Conservation (phyloP, 371 early-diverging fungal genomes). For the Parasitella parasitica region DNA sequence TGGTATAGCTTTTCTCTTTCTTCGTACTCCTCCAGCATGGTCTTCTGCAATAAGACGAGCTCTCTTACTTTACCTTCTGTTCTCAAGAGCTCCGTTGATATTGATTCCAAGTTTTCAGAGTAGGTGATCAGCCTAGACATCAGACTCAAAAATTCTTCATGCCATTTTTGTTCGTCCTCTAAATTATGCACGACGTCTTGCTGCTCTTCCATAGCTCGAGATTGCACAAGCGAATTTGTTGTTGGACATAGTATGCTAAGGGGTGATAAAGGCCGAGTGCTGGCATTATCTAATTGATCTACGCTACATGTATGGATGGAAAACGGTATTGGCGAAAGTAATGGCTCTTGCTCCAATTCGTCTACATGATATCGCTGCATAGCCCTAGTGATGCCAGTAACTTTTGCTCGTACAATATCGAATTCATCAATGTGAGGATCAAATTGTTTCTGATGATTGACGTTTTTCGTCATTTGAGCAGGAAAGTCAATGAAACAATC, state of each 20-base stretch:
- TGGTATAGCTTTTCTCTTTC: slow-evolving; percentile 21
- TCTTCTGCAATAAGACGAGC: slow-evolving; percentile 11
- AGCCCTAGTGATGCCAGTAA: slow-evolving; percentile 13
- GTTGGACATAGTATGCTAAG: slow-evolving; percentile 20
- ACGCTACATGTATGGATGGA: background rate
- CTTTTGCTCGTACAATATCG: slow-evolving; percentile 10
- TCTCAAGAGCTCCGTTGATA: slow-evolving; percentile 26
- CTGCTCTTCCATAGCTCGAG: slow-evolving; percentile 8
- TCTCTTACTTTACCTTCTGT: slow-evolving; percentile 24
- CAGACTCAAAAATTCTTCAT: slow-evolving; percentile 14
- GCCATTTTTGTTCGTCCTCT: slow-evolving; percentile 20
- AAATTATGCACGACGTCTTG: background rate
- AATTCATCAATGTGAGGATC: slow-evolving; percentile 13
- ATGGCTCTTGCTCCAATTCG: background rate
- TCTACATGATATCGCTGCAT: slow-evolving; percentile 15
- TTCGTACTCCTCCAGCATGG: slow-evolving; percentile 17
- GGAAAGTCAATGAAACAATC: background rate
- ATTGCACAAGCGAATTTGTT: slow-evolving; percentile 28
- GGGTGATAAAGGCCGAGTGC: background rate
- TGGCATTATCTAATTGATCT: background rate
- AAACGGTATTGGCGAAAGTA: background rate
- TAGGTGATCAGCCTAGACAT: slow-evolving; percentile 19
- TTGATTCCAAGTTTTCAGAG: slow-evolving; percentile 24
- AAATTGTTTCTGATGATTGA: background rate
- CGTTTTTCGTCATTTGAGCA: background rate